Evolutionary conservation across 2,329 filamentous ascomycete genomes (phyloP), one percentile per base, ranked within the genome.

Genomic region (Scytalidium sp.): DNA sequence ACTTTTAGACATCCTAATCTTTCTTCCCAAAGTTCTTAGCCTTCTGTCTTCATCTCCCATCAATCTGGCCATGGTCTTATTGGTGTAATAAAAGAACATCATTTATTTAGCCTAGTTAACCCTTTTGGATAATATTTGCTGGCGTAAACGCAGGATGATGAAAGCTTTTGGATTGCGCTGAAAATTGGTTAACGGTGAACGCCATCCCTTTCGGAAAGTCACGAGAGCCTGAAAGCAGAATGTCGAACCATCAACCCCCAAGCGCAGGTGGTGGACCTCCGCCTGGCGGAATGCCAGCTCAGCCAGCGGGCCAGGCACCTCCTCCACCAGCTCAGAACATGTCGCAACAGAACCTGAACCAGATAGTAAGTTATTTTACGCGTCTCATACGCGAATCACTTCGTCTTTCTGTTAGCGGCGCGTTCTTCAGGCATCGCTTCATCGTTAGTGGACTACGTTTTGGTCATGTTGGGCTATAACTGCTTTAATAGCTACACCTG

Each of bases 281-380:
- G 5, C 15, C 32, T 9, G 32, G 75, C 62, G 59, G 65, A 23
- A 71, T 73, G 60, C 73, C 77, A 66, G 67, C 72, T 50, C 72
- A 74, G 53, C 74, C 75, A 54, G 72, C 72, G 48, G 67, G 70
- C 49, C 67, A 72, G 56, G 56, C 72, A 70, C 75, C 52, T 69
- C 76, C 52, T 69, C 77, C 52, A 68, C 74, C 55, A 62, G 68
- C 51, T 54, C 69, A 59, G 67, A 75, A 50, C 65, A 85, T 90
- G 71, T 90, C 87, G 2, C 90, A 93, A 55, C 90, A 95, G 62
- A 96, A 97, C 64, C 70, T 97, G 1, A 97, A 97, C 62, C 91
- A 96, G 60, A 97, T 97, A 70, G 93, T 97, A 79, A 80, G 92
- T 46, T 23, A 39, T 23, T 46, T 46, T 50, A 36, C 32, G 32